Evolutionary conservation across 1,284 basidiomycete genomes (phyloP).

Genomic region (Cryptococcus sp.): DNA sequence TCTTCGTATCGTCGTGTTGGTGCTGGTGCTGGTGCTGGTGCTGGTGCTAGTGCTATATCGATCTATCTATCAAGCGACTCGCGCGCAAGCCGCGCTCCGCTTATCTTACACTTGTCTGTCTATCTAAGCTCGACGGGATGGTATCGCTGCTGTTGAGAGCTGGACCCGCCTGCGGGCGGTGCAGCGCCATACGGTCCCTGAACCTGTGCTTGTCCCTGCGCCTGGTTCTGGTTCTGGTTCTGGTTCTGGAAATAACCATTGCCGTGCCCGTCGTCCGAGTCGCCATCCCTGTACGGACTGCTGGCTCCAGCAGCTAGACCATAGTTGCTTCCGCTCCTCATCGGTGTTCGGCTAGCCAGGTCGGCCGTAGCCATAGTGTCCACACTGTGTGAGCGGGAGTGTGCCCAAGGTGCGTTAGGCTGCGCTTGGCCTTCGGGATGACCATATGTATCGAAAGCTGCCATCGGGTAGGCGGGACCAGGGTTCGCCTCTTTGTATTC

Average conservation of each 20-base stretch:
- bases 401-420: constrained; percentile 11
- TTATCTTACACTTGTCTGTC: too few species aligned
- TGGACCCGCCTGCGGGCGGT: constrained; percentile 1
- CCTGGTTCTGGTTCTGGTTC: background rate
- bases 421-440: constrained; percentile 11
- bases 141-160: constrained; percentile 12
- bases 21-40: too few species aligned
- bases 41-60: too few species aligned
- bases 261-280: constrained; percentile 17
- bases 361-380: constrained; percentile 49
- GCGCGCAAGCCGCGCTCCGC: too few species aligned
- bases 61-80: too few species aligned
- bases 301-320: constrained; percentile 1
- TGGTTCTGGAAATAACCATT: background rate
- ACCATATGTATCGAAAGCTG: constrained; percentile 25
- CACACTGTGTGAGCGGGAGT: constrained; percentile 31
- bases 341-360: constrained; percentile 28
- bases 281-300: constrained; percentile 21
- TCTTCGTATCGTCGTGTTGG: too few species aligned
- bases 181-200: constrained; percentile 11
- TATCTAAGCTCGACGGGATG: constrained; percentile 21
- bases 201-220: constrained; percentile 5
- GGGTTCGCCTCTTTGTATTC: constrained; percentile 36
- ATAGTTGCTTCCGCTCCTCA: constrained; percentile 15
- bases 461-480: constrained; percentile 23